Evolutionary conservation across 305 asterid species (phyloP).

Genomic region (Euphrasia arctica): DNA sequence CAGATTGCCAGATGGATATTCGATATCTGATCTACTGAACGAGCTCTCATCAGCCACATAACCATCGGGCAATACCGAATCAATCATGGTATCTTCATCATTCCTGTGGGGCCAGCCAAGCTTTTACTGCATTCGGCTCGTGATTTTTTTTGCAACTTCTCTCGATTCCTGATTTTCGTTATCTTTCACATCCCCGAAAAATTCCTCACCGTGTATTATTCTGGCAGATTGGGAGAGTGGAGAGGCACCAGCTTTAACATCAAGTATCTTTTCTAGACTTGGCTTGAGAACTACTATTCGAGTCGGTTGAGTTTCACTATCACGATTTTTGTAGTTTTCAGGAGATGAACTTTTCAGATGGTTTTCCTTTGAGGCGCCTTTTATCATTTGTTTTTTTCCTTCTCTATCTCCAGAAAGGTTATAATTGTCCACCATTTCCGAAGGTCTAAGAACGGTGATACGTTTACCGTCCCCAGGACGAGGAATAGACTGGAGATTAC

Average conservation of each 20-base stretch:
- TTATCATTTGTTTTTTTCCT: slow-evolving; percentile 34
- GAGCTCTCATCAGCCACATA: slow-evolving; percentile 89
- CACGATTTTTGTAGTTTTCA: slow-evolving; percentile 46
- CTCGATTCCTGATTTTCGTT: slow-evolving; percentile 63
- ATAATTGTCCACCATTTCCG: slow-evolving; percentile 52
- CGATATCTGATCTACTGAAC: slow-evolving; percentile 60
- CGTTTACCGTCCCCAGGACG: slow-evolving; percentile 70
- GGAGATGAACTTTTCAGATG: slow-evolving; percentile 44
- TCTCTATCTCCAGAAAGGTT: slow-evolving; percentile 42
- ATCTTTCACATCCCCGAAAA: slow-evolving; percentile 51
- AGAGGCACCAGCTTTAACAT: slow-evolving; percentile 48
- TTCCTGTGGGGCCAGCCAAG: slow-evolving; percentile 52
- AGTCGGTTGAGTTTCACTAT: slow-evolving; percentile 61
- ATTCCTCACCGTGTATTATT: slow-evolving; percentile 37
- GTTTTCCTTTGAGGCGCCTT: slow-evolving; percentile 28
- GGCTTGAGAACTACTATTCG: slow-evolving; percentile 97
- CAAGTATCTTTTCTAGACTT: slow-evolving; percentile 52
- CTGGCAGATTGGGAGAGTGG: slow-evolving; percentile 57
- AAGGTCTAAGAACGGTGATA: slow-evolving; percentile 91
- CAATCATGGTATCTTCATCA: slow-evolving; percentile 69
- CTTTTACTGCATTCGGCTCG: slow-evolving; percentile 56
- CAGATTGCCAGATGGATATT: slow-evolving; percentile 61
- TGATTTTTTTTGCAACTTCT: slow-evolving; percentile 69
- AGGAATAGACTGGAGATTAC: slow-evolving; percentile 52
- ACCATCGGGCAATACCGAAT: slow-evolving; percentile 81